Base-by-base conservation (phyloP, 192 early-diverging fungal genomes). In the Oehlia diaphana region DNA sequence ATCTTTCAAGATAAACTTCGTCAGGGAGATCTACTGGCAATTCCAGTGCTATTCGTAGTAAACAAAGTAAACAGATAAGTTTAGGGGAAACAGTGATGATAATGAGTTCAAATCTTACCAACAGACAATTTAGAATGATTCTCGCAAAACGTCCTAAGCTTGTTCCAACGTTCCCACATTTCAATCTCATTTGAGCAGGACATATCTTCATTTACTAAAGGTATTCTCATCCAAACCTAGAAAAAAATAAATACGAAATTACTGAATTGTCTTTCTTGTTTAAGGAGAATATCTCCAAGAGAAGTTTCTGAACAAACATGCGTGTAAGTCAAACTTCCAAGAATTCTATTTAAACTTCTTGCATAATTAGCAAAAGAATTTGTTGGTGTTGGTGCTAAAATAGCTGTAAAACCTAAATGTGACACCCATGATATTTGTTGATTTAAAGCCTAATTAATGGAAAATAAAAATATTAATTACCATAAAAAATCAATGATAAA, bases 91-190 rank as follows among this genome's bases (percentile, higher is more conserved):
- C 10, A 12, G 44, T 12, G 44, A 47, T 47, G 44, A 5, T 8
- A 47, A 47, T 12, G 44, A 63, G 47, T 23, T 42, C 44, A n/a
- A 53, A 58, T 16, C 77, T 73, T 4, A 89, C 86, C 91, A 35
- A 93, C 82, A 19, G 78, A 78, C 8, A 94, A 90, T 78, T 91
- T 93, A 4, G 90, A 64, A 42, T 91, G 87, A 82, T 93, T 88
- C 68, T 90, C 89, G 65, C 92, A 90, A 72, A 96, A 84, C 47
- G 87, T 88, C 21, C 93, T 87, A n/a, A 98, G 67, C 21, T 82
- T 80, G 76, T 95, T 96, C 96, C 96, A 99, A 42, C 81, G 78
- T 66, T 86, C 78, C 97, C 97, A 99, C 10, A 21, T 83, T 26
- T 78, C 81, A 62, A 81, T 83, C 0, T 82, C 85, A 26, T 82